These are phyloP conservation scores for Limnanthes douglasii DNA, from an alignment of 345 rosid genomes.

Conservation along the genomic window DNA sequence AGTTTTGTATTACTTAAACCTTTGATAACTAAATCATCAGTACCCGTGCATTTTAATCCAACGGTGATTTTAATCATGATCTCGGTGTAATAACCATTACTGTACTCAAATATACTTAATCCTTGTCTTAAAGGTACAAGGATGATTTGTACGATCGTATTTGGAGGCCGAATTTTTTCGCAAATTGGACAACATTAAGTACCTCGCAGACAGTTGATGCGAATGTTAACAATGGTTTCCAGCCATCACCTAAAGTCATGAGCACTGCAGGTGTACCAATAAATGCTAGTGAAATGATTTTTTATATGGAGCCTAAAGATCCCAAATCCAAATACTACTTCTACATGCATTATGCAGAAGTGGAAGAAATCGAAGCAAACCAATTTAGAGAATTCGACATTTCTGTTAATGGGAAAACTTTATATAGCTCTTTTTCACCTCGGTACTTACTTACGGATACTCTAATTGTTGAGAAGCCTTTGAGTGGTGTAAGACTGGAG, in stretches of 20 bases:
- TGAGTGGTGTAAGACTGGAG: background rate
- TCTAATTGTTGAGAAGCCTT: conserved; percentile 4
- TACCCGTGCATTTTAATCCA: too few species aligned
- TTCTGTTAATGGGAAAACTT: conserved; percentile 3
- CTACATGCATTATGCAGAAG: conserved; percentile 30
- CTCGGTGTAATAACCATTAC: too few species aligned
- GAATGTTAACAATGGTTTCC: conserved; percentile 8
- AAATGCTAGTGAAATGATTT: conserved; percentile 12
- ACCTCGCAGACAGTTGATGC: too few species aligned
- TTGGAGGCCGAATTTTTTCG: too few species aligned
- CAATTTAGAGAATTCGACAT: conserved; percentile 17
- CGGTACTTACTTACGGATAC: conserved; percentile 16
- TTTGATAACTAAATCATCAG: too few species aligned
- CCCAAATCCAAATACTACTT: conserved; percentile 4
- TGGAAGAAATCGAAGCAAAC: conserved; percentile 6
- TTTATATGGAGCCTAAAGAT: background rate
- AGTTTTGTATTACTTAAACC: too few species aligned
- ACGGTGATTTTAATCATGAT: too few species aligned
- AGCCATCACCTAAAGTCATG: conserved; percentile 16
- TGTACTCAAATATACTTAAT: too few species aligned
- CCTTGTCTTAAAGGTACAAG: too few species aligned
- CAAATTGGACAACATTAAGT: too few species aligned
- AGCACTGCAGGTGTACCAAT: conserved; percentile 9
- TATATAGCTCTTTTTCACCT: conserved; percentile 10
- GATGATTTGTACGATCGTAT: conserved; percentile 32